Conservation (phyloP, 768 basidiomycete species). For the Dendrothele bispora region DNA sequence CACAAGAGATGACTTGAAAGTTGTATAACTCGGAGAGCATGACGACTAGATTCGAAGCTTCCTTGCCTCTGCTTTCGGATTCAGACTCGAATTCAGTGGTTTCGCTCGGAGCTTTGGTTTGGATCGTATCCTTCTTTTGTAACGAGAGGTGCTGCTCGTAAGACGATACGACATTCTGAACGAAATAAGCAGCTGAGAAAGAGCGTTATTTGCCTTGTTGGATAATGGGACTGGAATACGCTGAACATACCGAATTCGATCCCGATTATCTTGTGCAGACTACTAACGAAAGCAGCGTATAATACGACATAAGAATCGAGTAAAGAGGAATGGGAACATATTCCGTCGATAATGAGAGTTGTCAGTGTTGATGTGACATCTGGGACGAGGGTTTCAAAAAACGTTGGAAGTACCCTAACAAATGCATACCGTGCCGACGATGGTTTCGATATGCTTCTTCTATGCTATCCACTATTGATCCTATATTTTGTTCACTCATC, state of each 20-base stretch:
- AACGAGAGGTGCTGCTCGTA: slow-evolving; percentile 62
- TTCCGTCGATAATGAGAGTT: slow-evolving; percentile 71
- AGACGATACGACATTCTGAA: slow-evolving; percentile 66
- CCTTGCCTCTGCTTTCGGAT: slow-evolving; percentile 64
- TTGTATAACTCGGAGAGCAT: slow-evolving; percentile 94
- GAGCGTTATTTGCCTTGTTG: neutral
- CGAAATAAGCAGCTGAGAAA: slow-evolving; percentile 72
- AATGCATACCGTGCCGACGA: slow-evolving; percentile 74
- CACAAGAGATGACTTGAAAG: slow-evolving; percentile 88
- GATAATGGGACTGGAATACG: neutral
- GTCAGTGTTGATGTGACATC: slow-evolving; percentile 84
- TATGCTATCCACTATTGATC: slow-evolving; percentile 66
- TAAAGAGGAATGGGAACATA: slow-evolving; percentile 76
- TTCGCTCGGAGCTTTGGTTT: slow-evolving; percentile 9
- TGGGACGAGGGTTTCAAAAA: slow-evolving; percentile 24
- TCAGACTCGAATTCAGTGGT: slow-evolving; percentile 17
- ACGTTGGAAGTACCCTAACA: neutral
- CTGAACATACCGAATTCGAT: slow-evolving; percentile 84
- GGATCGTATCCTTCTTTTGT: slow-evolving; percentile 15
- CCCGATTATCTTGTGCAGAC: slow-evolving; percentile 78
- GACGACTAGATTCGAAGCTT: slow-evolving; percentile 84
- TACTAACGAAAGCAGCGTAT: slow-evolving; percentile 82
- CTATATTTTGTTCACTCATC: slow-evolving; percentile 89
- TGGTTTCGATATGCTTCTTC: slow-evolving; percentile 78
- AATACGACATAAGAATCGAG: slow-evolving; percentile 90